Evolutionary conservation across 495 filamentous ascomycete species (phyloP), one percentile per base, ranked within the genome.

Genomic region (Schizothecium vesticola): DNA sequence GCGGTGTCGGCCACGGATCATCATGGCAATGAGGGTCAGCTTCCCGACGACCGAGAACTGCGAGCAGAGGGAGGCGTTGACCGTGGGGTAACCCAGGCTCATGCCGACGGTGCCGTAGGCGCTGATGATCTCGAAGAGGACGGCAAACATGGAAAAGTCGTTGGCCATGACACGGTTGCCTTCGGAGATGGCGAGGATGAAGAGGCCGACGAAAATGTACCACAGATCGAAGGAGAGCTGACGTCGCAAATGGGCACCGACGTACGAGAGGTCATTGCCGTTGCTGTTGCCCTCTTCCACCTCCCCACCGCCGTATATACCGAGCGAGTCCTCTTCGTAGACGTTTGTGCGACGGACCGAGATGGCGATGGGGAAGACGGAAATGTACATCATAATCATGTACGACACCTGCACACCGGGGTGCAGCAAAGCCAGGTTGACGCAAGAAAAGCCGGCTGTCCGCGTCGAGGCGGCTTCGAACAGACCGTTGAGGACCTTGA

Each of bases 351-450:
- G 86, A 67, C 94, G 90, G 72, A 97, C 88, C 28, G 91, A 94
- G 67, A 98, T 97, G 69, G 94, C 94, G 72, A 97, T 94, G 26
- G 94, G 94, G 72, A 96, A 92, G 56, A 97, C 92, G 59, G 94
- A 97, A 69, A 98, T 98, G 77, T 98, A 98, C 94, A 98, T 98
- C 94, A 98, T 98, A 78, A 98, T 88, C 79, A 97, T 78, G 81
- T 97, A 97, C 21, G 93, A 97, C 4, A 95, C 91, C 74, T 98
- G 94, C 13, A 97, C 92, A 2, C 90, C 94, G 0, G 94, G 94
- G 72, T 97, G 94, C 16, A 98, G 83, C 0, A 82, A 77, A 7
- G 91, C 81, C 25, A 98, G 79, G 68, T 90, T 90, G 71, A 97
- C 85, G 59, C 91, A 89, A 8, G 90, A 82, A 72, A 96, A 96